Evolutionary conservation across 2,329 filamentous ascomycete genomes (phyloP), one percentile per base, ranked within the genome.

Genomic region (Alternaria ventricosa): DNA sequence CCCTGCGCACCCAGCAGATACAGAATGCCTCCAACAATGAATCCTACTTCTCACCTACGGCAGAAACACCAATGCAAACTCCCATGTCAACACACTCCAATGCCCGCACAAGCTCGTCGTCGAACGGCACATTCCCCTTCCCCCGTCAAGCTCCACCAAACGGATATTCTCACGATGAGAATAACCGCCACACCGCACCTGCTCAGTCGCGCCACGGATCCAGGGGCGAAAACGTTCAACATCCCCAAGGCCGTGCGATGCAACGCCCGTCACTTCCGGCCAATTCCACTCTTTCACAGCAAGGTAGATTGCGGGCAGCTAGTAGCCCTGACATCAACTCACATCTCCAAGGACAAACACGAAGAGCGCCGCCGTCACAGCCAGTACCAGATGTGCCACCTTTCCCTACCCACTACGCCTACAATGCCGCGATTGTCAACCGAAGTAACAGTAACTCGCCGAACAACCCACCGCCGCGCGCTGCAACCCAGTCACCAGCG

Each of bases 11-110:
- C 18, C 85, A 88, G 71, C 83, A 87, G 69, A 75, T 85, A 13
- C 91, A 92, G 1, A 84, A 83, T 36, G 87, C 85, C 10, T 72
- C 67, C 56, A 92, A 92, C 62, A 97, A 93, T 60, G 93, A 94
- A 62, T 97, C 94, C 4, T 98, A 97, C 81, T 99, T 99, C 80
- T 98, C 95, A 0, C 96, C 96, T 0, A 87, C 90, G 3, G 87
- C 86, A 33, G 94, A 97, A 58, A 93, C 92, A 1, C 92, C 92
- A 6, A 89, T 89, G 46, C 93, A 97, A 58, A 93, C 92, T 0
- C 92, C 92, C 10, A 89, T 89, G 46, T 93, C 91, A 13, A 72
- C 71, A 4, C 68, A 71, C 60, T 79, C 77, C 2, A 78, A 70
- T 59, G 90, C 90, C 23, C 87, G 92, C 54, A 90, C 91, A 8